phyloP scores from a whole-genome alignment of 352 stramenopile genomes.

The Globisporangium megalacanthum region DNA sequence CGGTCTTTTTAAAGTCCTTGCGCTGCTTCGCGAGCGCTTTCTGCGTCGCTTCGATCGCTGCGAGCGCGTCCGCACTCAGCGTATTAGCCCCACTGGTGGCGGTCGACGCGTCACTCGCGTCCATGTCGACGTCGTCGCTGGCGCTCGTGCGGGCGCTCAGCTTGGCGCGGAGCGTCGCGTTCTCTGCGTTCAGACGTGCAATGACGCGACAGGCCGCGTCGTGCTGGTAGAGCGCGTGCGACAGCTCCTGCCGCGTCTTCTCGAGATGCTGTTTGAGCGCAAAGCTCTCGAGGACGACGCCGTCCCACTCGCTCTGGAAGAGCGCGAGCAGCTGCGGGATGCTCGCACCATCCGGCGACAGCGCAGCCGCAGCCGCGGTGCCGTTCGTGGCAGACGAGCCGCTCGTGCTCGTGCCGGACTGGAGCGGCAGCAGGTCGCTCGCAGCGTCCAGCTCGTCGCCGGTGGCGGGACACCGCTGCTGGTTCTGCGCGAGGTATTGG shows the following conservation, averaged over 20 bases:
- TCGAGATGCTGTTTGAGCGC: slow-evolving; percentile 92
- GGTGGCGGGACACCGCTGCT: slow-evolving; percentile 71
- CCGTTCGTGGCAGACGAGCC: neutral
- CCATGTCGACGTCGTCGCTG: slow-evolving; percentile 53
- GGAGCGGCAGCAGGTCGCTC: slow-evolving; percentile 62
- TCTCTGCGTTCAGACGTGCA: slow-evolving; percentile 85
- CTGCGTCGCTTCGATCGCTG: slow-evolving; percentile 60
- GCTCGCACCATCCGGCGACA: slow-evolving; percentile 40
- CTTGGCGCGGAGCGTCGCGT: slow-evolving; percentile 41
- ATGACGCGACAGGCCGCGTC: slow-evolving; percentile 95
- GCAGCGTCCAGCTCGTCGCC: slow-evolving; percentile 48
- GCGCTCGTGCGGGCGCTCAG: slow-evolving; percentile 13
- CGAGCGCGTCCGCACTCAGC: slow-evolving; percentile 34
- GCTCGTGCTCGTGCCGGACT: slow-evolving; percentile 12
- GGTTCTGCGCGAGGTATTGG: slow-evolving; percentile 70
- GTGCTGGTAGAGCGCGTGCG: slow-evolving; percentile 94
- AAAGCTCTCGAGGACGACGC: slow-evolving; percentile 93
- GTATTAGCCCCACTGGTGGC: neutral
- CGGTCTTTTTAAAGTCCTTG: slow-evolving; percentile 76
- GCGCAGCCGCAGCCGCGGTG: slow-evolving; percentile 7
- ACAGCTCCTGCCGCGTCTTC: slow-evolving; percentile 93
- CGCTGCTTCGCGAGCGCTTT: slow-evolving; percentile 64
- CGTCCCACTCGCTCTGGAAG: slow-evolving; percentile 94
- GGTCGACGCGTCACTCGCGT: neutral
- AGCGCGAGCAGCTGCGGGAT: slow-evolving; percentile 60